phyloP scores from a whole-genome alignment of 805 yeast genomes.

The Yarrowia osloensis region DNA sequence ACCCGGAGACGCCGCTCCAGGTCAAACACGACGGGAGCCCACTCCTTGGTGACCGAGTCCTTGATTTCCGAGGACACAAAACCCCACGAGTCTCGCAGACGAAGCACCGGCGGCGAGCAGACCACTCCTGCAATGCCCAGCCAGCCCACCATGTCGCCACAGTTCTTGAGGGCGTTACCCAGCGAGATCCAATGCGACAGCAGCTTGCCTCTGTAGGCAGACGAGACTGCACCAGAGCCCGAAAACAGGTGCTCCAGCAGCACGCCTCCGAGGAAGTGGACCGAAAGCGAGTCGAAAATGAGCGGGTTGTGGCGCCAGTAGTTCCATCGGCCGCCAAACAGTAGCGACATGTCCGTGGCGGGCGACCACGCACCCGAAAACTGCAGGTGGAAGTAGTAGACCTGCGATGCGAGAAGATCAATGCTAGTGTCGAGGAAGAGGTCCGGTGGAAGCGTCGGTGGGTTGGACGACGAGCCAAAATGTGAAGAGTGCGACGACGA shows the following conservation, averaged over 20 bases:
- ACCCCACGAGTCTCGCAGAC: slow-evolving; percentile 76
- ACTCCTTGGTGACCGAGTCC: slow-evolving; percentile 67
- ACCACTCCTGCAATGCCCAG: slow-evolving; percentile 81
- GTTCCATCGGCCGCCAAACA: slow-evolving; percentile 53
- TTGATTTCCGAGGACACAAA: slow-evolving; percentile 61
- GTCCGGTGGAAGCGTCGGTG: slow-evolving; percentile 44
- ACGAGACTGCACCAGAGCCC: slow-evolving; percentile 33
- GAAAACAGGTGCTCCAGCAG: slow-evolving; percentile 69
- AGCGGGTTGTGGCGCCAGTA: slow-evolving; percentile 66
- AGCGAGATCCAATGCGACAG: slow-evolving; percentile 82
- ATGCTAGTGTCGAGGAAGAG: slow-evolving; percentile 58
- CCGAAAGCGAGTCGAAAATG: slow-evolving; percentile 67
- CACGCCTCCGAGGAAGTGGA: slow-evolving; percentile 77
- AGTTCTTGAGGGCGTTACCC: slow-evolving; percentile 72
- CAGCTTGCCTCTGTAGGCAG: slow-evolving; percentile 55
- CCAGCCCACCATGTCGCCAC: slow-evolving; percentile 95
- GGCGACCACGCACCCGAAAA: slow-evolving; percentile 78
- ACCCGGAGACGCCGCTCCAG: slow-evolving; percentile 72
- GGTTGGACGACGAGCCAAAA: slow-evolving; percentile 36
- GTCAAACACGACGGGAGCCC: slow-evolving; percentile 93
- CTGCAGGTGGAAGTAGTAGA: slow-evolving; percentile 65
- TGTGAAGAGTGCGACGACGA: slow-evolving; percentile 32
- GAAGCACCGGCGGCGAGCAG: slow-evolving; percentile 77
- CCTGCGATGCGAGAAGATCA: slow-evolving; percentile 59
- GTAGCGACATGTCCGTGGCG: slow-evolving; percentile 70